Evolutionary conservation across 495 filamentous ascomycete genomes (phyloP).

Genomic region (Sabuloglossum arenarium): DNA sequence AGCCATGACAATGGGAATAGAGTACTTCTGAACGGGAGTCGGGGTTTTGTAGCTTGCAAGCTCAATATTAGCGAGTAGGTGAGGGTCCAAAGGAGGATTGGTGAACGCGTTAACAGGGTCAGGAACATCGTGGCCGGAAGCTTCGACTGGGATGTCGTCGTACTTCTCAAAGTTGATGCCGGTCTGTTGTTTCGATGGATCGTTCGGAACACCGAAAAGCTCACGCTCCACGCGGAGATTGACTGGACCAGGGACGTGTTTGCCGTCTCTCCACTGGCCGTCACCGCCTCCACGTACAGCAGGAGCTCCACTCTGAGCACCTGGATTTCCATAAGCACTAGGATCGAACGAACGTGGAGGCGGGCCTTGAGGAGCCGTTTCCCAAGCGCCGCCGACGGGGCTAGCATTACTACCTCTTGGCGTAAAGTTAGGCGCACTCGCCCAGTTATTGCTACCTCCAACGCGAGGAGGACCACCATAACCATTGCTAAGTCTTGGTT

Average conservation of each 20-base stretch:
- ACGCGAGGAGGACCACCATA: conserved; percentile 11
- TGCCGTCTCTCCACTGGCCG: conserved; percentile 89
- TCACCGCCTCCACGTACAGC: conserved; percentile 65
- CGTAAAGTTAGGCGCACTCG: conserved; percentile 49
- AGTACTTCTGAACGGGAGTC: conserved; percentile 55
- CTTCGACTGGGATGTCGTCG: conserved; percentile 96
- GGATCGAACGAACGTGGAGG: conserved; percentile 33
- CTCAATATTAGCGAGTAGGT: conserved; percentile 77
- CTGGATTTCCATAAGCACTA: conserved; percentile 46
- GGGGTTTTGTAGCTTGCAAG: conserved; percentile 84
- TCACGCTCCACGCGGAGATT: conserved; percentile 86
- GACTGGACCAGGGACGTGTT: conserved; percentile 74
- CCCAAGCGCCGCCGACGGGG: conserved; percentile 9
- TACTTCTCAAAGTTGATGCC: conserved; percentile 99
- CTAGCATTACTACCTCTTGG: conserved; percentile 24
- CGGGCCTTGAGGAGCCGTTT: conserved; percentile 13
- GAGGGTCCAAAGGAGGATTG: conserved; percentile 84
- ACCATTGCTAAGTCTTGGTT: conserved; percentile 8
- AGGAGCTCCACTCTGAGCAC: conserved; percentile 20
- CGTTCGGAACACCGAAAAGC: conserved; percentile 83
- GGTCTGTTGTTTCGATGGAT: conserved; percentile 82
- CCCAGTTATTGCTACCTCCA: conserved; percentile 50
- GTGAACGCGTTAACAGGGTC: conserved; percentile 79
- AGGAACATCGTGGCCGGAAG: conserved; percentile 82
- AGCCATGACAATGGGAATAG: conserved; percentile 63